These are phyloP conservation scores for Rhizopogon rudus DNA, from an alignment of 768 basidiomycete species.

Conservation along the genomic window DNA sequence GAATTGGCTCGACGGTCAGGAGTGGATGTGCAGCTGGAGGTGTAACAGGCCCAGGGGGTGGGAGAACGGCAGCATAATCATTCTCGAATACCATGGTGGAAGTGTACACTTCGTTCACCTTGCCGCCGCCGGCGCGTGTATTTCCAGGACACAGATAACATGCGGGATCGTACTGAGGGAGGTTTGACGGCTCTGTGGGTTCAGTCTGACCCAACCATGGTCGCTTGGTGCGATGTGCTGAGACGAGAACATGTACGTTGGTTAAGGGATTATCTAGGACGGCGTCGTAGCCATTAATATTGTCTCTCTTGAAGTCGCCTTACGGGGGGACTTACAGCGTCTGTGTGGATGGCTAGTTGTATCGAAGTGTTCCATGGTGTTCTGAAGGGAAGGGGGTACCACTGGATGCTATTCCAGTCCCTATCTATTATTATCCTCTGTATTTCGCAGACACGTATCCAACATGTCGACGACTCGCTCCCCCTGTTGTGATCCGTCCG, in stretches of 20 bases:
- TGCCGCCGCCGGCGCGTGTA: constrained; percentile 67
- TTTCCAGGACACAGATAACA: constrained; percentile 93
- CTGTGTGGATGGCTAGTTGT: constrained; percentile 64
- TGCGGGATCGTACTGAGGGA: constrained; percentile 61
- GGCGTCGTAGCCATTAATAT: constrained; percentile 1
- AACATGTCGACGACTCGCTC: constrained; percentile 20
- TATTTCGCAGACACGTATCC: constrained; percentile 1
- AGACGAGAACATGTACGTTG: constrained; percentile 73
- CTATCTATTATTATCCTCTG: constrained; percentile 4
- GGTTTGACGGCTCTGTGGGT: constrained; percentile 42
- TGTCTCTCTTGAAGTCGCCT: not conserved
- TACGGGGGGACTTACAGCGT: constrained; percentile 44
- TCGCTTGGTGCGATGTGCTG: constrained; percentile 85
- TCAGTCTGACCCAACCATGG: constrained; percentile 92
- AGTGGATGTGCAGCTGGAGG: constrained; percentile 56
- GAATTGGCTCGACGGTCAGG: constrained; percentile 58
- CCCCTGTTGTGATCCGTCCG: too few relatives aligned
- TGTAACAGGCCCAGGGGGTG: constrained; percentile 50
- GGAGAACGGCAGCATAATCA: constrained; percentile 78
- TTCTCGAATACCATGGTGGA: constrained; percentile 71
- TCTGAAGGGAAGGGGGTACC: not conserved
- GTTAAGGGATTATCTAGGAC: constrained; percentile 74
- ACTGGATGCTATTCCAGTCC: too few relatives aligned
- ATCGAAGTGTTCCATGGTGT: constrained; percentile 41
- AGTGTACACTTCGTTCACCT: constrained; percentile 62